phyloP scores from a whole-genome alignment of 2,329 filamentous ascomycete genomes.

The Neonectria coccinea region DNA sequence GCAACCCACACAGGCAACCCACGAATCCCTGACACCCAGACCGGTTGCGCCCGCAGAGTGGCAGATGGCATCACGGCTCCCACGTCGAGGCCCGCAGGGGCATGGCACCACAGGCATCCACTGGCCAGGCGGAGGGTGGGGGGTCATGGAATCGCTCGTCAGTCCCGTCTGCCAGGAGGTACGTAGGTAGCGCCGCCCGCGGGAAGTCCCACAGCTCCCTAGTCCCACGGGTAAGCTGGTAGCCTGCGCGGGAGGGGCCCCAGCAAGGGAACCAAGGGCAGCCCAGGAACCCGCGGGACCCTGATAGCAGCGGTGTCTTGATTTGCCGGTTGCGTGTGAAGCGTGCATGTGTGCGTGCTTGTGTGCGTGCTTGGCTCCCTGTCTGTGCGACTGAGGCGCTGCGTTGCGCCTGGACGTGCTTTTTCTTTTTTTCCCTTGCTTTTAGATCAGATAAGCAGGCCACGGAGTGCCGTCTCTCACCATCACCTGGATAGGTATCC shows the following conservation, averaged over 20 bases:
- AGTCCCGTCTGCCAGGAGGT: neutral
- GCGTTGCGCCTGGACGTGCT: slow-evolving; percentile 13
- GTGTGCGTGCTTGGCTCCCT: neutral
- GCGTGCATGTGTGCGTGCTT: slow-evolving; percentile 18
- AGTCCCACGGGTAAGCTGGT: slow-evolving; percentile 24
- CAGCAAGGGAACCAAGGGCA: slow-evolving; percentile 38
- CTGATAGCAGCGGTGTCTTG: slow-evolving; percentile 38
- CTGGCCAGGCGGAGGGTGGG: slow-evolving; percentile 36
- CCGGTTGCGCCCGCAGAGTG: slow-evolving; percentile 45
- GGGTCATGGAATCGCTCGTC: slow-evolving; percentile 14
- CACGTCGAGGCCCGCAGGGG: slow-evolving; percentile 45
- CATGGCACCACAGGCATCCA: slow-evolving; percentile 43
- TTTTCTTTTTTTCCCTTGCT: slow-evolving; percentile 7
- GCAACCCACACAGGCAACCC: slow-evolving; percentile 42
- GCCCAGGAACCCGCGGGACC: slow-evolving; percentile 35
- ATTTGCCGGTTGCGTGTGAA: slow-evolving; percentile 27
- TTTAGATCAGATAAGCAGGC: neutral
- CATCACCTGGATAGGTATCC: no score
- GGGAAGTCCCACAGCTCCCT: slow-evolving; percentile 26
- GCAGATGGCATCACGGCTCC: slow-evolving; percentile 48
- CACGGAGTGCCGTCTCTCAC: no score
- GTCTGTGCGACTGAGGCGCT: slow-evolving; percentile 11
- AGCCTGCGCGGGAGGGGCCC: slow-evolving; percentile 16
- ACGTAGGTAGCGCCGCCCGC: slow-evolving; percentile 28
- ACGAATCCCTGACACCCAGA: slow-evolving; percentile 42